Evolutionary conservation across 768 basidiomycete genomes (phyloP).

Genomic region (Suillus tomentosus): DNA sequence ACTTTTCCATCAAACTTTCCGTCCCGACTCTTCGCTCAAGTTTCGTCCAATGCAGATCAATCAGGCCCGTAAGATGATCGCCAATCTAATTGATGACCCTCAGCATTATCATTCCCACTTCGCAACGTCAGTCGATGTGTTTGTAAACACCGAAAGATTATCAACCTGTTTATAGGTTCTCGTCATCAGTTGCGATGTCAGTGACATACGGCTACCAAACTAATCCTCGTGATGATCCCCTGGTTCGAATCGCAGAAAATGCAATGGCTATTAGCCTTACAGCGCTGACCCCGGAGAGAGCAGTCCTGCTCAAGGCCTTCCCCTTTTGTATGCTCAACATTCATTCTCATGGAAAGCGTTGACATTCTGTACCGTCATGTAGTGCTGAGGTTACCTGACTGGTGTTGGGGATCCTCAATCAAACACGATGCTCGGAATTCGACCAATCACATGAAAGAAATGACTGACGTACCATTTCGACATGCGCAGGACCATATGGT

Average conservation of each 20-base stretch:
- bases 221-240: slow-evolving; percentile 1
- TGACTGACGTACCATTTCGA: slow-evolving; percentile 10
- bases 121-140: slow-evolving; percentile 7
- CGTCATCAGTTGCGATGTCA: slow-evolving; percentile 2
- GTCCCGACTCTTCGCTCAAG: not conserved
- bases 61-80: not conserved
- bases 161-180: not conserved
- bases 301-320: not conserved
- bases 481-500: slow-evolving; percentile 16
- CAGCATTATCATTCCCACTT: slow-evolving; percentile 1
- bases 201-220: slow-evolving; percentile 2
- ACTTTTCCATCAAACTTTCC: slow-evolving; percentile 10
- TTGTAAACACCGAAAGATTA: not conserved
- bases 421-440: slow-evolving; percentile 10
- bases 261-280: not conserved
- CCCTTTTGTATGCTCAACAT: slow-evolving; percentile 13
- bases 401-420: slow-evolving; percentile 14
- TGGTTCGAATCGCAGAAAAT: not conserved
- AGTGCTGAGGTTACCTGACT: slow-evolving; percentile 16
- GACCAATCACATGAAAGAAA: not conserved
- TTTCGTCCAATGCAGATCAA: slow-evolving; percentile 10
- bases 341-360: not conserved
- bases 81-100: slow-evolving; percentile 9
- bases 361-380: not conserved
- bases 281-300: slow-evolving; percentile 3